Conservation (phyloP, 23 red algal genomes). For the Cyanidioschyzon merolae region DNA sequence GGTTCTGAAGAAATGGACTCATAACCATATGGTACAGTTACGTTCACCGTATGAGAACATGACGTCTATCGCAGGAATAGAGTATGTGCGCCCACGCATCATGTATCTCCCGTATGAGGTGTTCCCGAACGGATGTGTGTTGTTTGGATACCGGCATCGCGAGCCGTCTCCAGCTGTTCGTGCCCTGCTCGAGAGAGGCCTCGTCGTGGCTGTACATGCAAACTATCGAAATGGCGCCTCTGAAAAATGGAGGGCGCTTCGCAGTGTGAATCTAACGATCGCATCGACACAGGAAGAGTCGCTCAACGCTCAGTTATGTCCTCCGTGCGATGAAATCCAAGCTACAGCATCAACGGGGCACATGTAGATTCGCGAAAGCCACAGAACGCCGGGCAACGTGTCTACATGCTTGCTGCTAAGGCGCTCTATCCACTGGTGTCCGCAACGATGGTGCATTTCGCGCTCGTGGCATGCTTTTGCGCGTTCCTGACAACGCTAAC, state of each 20-base stretch:
- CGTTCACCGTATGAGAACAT: not conserved
- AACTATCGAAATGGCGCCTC: not conserved
- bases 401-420: no score
- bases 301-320: no score
- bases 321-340: no score
- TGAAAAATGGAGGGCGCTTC: not conserved
- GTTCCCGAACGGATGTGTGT: slow-evolving; percentile 6
- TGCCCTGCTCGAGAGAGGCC: not conserved
- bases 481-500: no score
- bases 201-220: not conserved
- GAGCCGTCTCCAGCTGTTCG: not conserved
- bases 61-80: not conserved
- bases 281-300: no score
- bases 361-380: not conserved
- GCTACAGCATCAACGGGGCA: not conserved
- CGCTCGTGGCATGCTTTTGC: no score
- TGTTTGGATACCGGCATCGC: slow-evolving; percentile 3
- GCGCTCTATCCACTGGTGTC: no score
- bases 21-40: not conserved
- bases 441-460: no score
- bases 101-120: not conserved
- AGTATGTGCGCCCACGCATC: not conserved
- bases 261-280: no score
- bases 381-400: not conserved
- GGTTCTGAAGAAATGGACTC: not conserved